Base-by-base conservation (phyloP, 2,329 filamentous ascomycete species). In the Beauveria brongniartii region DNA sequence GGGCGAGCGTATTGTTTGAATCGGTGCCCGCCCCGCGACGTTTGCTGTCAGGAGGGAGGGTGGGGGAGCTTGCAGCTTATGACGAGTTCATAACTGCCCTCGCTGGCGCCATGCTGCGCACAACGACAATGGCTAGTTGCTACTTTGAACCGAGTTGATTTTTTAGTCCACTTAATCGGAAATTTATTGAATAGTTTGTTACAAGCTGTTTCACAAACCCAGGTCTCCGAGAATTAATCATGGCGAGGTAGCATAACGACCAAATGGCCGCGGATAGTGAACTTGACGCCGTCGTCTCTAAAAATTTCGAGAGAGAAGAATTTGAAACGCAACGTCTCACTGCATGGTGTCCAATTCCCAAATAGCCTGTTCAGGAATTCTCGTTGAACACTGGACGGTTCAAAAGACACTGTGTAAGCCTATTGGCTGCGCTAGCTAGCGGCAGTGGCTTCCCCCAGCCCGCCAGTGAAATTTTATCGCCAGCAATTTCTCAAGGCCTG, bases 391-490 rank as follows among this genome's bases (percentile, higher is more conserved):
- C 14, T 37, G 34, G 5, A 16, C 41, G 18, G 41, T 20, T 61
- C 22, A 5, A 51, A 7, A n/a, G 24, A 14, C 52, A 48, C 24
- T 61, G 53, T 61, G 53, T 61, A 61, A 61, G 59, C 46, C 59
- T 24, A 61, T 61, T 56, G 53, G 59, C 53, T 51, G 53, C 59
- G 53, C 59, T 59, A 47, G 40, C 10, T 47, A 53, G 40, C 57
- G 47, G 46, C 40, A 24, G 34, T n/a, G 47, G 47, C 56, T 37
- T 37, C 20, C 43, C n/a, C 56, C 24, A 59, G 9, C 57, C 48
- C 37, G 44, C 46, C 30, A 30, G 55, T 18, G 26, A 61, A 56
- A 50, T 56, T 56, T 61, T 46, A 46, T 55, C 51, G 22, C 26
- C 30, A 37, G 24, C 56, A 22, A 34, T 37, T 44, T 28, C 37